Conservation (phyloP, 257 asterid genomes). For the Agastache rugosa region DNA sequence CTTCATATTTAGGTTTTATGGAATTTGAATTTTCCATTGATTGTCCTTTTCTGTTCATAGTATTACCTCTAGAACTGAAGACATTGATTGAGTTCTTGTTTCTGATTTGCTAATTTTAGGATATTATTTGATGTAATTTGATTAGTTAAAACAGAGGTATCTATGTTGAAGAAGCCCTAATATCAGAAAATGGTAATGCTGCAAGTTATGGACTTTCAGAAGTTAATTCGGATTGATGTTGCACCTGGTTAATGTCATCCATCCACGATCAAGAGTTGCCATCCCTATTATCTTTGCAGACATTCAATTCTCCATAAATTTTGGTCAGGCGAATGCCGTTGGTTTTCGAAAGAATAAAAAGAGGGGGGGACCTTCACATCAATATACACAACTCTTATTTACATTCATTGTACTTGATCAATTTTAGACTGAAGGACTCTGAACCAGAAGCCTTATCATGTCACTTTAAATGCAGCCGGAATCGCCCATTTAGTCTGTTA, state of each 20-base stretch:
- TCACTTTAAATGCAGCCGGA: neutral
- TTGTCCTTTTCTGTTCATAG: neutral
- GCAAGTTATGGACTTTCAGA: neutral
- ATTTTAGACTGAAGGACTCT: neutral
- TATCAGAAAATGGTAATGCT: neutral
- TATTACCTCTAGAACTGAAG: neutral
- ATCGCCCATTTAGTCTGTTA: neutral
- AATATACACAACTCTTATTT: neutral
- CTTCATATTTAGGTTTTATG: neutral
- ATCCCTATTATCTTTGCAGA: no score
- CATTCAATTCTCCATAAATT: constrained; percentile 1
- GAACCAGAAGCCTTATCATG: neutral
- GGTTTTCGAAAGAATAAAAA: neutral
- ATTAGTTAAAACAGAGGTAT: neutral
- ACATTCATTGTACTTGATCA: constrained; percentile 1
- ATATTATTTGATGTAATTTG: neutral
- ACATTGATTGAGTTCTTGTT: neutral
- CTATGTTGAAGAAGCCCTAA: constrained; percentile 8
- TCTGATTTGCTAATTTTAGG: neutral
- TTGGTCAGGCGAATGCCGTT: neutral
- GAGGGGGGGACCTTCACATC: neutral
- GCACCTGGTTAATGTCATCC: neutral
- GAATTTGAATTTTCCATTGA: neutral
- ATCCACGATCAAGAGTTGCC: neutral
- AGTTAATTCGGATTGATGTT: neutral